Base-by-base conservation (phyloP, 495 filamentous ascomycete species). In the Talaromyces nanjingensis region DNA sequence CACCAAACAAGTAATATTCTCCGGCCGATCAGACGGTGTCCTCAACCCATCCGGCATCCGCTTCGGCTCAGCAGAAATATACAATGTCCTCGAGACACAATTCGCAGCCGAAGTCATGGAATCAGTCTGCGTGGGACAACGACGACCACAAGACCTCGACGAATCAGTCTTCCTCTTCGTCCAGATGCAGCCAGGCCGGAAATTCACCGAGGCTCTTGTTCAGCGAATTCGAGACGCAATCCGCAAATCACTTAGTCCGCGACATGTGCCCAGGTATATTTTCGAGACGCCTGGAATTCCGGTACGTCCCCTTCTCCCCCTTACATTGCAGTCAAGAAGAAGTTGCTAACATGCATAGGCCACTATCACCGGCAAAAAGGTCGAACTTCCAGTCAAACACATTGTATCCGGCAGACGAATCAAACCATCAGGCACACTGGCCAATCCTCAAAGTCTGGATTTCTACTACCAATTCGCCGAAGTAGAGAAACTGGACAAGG, bases 361-460 rank as follows among this genome's bases (percentile, higher is more conserved):
- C 1, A 93, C 91, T 6, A 86, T 94, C 62, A 94, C 93, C 72
- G 71, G 89, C 20, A 94, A 93, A 71, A 94, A 94, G 72, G 90
- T 94, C 22, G 91, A 94, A 69, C 70, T 94, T 9, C 89, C 91
- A 2, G 88, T 94, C 25, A 94, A 92, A 78, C 88, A 91, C 74
- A 92, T 93, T 62, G 86, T 94, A 1, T 90, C 84, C 0, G 91
- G 91, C 0, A 84, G 86, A 65, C 81, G 76, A 63, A 84, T 94
- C 72, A 89, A 89, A 76, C 84, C 90, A 0, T 89, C 86, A 60
- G 89, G 88, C 11, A 93, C 91, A 16, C 73, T 94, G 66, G 79
- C 89, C 25, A 94, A 94, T 69, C 89, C 89, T 3, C 75, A 87
- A 72, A 86, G 85, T 65, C 69, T 93, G 59, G 80, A 92, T 14